Evolutionary conservation across 805 yeast species (phyloP).

Genomic region (Brettanomyces nanus): DNA sequence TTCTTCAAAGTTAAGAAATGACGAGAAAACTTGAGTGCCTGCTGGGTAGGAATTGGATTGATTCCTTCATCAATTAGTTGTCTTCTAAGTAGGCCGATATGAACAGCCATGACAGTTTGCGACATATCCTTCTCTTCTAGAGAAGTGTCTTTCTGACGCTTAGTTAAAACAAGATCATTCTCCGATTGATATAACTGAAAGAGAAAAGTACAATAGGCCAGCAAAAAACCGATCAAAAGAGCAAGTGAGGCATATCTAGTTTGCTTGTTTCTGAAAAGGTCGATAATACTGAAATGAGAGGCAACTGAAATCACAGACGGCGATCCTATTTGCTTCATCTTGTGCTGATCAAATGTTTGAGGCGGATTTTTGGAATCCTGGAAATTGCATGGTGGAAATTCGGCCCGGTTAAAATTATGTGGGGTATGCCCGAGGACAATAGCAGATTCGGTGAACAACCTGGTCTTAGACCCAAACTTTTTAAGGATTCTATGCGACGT

Average conservation of each 20-base stretch:
- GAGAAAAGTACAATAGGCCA: background rate
- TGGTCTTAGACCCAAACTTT: no score
- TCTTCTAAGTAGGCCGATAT: constrained; percentile 13
- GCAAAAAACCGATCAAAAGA: background rate
- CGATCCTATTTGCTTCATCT: background rate
- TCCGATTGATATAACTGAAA: constrained; percentile 1
- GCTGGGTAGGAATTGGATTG: constrained; percentile 9
- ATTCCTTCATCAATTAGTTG: constrained; percentile 12
- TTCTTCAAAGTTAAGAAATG: constrained; percentile 1
- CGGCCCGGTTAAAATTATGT: no score
- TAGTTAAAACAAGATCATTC: constrained; percentile 2
- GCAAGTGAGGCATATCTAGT: constrained; percentile 2
- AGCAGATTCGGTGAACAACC: no score
- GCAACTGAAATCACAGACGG: no score
- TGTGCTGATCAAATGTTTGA: background rate
- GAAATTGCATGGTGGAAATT: constrained; percentile 6
- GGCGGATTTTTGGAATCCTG: constrained; percentile 7
- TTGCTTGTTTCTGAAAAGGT: constrained; percentile 4
- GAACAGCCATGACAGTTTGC: constrained; percentile 17
- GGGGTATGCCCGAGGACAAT: no score
- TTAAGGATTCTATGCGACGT: no score
- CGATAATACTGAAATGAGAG: background rate
- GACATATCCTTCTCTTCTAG: constrained; percentile 16
- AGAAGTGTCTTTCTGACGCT: constrained; percentile 9
- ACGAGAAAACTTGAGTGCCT: constrained; percentile 9